These are phyloP conservation scores for Boletellus deceptivus DNA, from an alignment of 1,284 basidiomycete genomes.

Conservation along the genomic window DNA sequence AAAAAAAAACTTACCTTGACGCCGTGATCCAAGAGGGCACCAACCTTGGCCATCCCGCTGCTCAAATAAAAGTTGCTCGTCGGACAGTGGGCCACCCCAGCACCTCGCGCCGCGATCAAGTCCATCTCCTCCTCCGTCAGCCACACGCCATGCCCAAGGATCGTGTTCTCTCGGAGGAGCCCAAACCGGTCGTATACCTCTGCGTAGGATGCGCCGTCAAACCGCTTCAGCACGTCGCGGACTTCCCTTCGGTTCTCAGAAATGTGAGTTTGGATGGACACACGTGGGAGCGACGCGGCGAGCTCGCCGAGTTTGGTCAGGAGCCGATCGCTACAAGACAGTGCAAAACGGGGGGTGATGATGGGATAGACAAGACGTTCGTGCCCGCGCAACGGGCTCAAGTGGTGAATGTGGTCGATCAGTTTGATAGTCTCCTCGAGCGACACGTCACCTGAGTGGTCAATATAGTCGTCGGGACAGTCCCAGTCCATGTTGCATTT, in stretches of 20 bases:
- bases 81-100: slow-evolving; percentile 90
- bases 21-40: slow-evolving; percentile 75
- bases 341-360: slow-evolving; percentile 93
- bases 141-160: slow-evolving; percentile 87
- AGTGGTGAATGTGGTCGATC: slow-evolving; percentile 62
- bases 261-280: slow-evolving; percentile 90
- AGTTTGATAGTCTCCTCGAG: slow-evolving; percentile 60
- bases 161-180: slow-evolving; percentile 76
- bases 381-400: slow-evolving; percentile 35
- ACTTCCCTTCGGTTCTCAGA: slow-evolving; percentile 83
- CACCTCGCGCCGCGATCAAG: slow-evolving; percentile 61
- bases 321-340: slow-evolving; percentile 76
- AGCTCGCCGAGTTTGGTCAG: slow-evolving; percentile 57
- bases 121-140: slow-evolving; percentile 70
- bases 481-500: slow-evolving; percentile 93
- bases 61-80: slow-evolving; percentile 89
- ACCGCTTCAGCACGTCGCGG: slow-evolving; percentile 60
- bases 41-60: slow-evolving; percentile 82
- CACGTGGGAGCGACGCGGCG: slow-evolving; percentile 46
- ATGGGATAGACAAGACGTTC: slow-evolving; percentile 77
- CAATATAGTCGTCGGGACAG: slow-evolving; percentile 69
- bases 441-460: slow-evolving; percentile 56
- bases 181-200: slow-evolving; percentile 79
- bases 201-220: slow-evolving; percentile 66
- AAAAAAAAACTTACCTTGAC: slow-evolving; percentile 64